Conservation (phyloP, 805 yeast species). For the Scheffersomyces amazonensis region DNA sequence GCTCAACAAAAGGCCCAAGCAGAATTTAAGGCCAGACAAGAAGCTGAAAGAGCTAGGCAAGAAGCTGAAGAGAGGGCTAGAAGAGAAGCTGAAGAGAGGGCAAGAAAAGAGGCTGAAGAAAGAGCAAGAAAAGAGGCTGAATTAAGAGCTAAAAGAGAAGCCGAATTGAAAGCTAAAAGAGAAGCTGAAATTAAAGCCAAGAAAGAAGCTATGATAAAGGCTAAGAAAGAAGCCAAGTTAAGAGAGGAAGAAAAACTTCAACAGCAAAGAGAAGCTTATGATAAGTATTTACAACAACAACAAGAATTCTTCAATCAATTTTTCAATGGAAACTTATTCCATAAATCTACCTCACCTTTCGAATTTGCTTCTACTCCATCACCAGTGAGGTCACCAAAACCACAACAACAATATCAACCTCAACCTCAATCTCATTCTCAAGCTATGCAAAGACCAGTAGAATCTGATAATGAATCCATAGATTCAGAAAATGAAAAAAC, state of each 20-base stretch:
- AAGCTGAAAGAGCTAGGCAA: conserved; percentile 3
- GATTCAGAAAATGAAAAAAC: conserved; percentile 11
- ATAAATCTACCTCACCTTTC: too few species aligned
- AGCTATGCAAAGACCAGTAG: not conserved
- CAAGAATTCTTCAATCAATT: conserved; percentile 22
- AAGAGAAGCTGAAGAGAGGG: conserved; percentile 7
- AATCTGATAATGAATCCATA: conserved; percentile 15
- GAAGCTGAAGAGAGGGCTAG: not conserved
- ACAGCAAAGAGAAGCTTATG: conserved; percentile 5
- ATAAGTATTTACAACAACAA: conserved; percentile 14
- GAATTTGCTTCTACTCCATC: too few species aligned
- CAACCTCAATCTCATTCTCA: not conserved
- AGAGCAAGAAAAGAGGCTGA: conserved; percentile 5
- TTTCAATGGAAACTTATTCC: conserved; percentile 11
- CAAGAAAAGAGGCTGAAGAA: conserved; percentile 6
- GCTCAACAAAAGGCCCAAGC: too few species aligned
- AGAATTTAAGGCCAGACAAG: conserved; percentile 4
- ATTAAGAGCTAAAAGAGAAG: conserved; percentile 7
- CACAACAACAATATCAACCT: not conserved
- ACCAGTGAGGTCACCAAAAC: too few species aligned
- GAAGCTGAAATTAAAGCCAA: conserved; percentile 7
- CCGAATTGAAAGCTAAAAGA: conserved; percentile 4
- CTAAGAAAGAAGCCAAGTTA: conserved; percentile 1
- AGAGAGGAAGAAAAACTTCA: conserved; percentile 3
- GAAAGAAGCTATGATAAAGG: not conserved